These are phyloP conservation scores for Saprolegnia diclina DNA, from an alignment of 352 stramenopile species.

Conservation along the genomic window DNA sequence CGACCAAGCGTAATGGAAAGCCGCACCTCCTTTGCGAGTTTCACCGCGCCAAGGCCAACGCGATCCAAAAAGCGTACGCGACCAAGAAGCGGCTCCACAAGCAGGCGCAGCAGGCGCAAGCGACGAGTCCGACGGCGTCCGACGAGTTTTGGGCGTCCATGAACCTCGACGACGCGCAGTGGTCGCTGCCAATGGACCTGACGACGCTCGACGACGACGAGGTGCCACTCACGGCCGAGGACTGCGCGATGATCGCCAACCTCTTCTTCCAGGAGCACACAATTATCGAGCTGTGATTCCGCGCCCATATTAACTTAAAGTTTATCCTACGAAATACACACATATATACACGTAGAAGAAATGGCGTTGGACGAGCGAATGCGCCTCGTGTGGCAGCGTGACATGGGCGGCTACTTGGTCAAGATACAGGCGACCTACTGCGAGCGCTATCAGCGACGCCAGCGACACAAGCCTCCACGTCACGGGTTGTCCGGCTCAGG, in stretches of 20 bases:
- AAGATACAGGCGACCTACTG: no score
- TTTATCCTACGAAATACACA: neutral
- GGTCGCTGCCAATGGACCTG: neutral
- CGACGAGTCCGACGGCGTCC: neutral
- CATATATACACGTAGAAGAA: no score
- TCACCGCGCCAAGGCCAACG: conserved; percentile 26
- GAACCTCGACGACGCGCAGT: neutral
- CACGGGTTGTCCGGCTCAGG: no score
- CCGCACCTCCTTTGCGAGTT: conserved; percentile 16
- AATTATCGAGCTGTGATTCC: neutral
- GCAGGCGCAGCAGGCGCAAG: neutral
- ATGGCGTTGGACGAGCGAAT: neutral
- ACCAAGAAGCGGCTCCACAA: conserved; percentile 13
- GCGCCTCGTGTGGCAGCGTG: neutral
- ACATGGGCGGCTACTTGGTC: no score
- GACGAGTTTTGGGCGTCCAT: neutral
- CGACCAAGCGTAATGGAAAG: conserved; percentile 20
- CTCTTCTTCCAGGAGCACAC: neutral
- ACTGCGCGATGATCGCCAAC: neutral
- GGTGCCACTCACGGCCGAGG: neutral
- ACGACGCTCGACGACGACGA: neutral
- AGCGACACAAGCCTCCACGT: no score
- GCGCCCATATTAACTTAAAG: neutral
- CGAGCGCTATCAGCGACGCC: no score
- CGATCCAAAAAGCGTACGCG: conserved; percentile 6